Conservation (phyloP, 1,284 basidiomycete genomes). For the Heterobasidion occidentale region DNA sequence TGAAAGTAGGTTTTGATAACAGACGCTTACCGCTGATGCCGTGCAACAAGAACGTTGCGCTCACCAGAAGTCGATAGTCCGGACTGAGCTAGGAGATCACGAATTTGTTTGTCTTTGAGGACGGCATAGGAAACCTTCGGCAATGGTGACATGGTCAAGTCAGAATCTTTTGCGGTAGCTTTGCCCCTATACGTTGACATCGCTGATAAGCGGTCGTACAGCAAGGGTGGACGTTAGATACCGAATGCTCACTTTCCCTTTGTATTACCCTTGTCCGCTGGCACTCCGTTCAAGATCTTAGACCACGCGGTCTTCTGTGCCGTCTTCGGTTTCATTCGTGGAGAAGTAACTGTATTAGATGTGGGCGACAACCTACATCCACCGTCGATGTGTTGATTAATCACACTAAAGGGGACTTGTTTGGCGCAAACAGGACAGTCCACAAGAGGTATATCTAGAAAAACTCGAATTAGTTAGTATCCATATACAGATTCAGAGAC, state of each 20-base stretch:
- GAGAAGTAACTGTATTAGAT: slow-evolving; percentile 1
- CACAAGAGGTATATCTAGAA: not conserved
- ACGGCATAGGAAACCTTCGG: slow-evolving; percentile 61
- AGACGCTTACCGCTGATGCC: slow-evolving; percentile 49
- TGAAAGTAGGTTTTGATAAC: not conserved
- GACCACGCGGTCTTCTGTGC: slow-evolving; percentile 37
- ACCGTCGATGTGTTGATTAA: slow-evolving; percentile 58
- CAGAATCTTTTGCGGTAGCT: slow-evolving; percentile 17
- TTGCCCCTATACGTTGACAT: not conserved
- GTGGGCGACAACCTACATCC: slow-evolving; percentile 24
- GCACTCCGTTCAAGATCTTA: slow-evolving; percentile 32
- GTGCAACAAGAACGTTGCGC: slow-evolving; percentile 37
- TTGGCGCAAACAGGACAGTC: slow-evolving; percentile 50
- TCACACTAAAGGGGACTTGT: slow-evolving; percentile 30
- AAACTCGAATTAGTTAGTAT: too few species aligned
- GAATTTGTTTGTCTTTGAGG: slow-evolving; percentile 53
- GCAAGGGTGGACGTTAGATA: slow-evolving; percentile 12
- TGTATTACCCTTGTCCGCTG: slow-evolving; percentile 23
- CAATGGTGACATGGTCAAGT: slow-evolving; percentile 33
- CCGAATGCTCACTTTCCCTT: slow-evolving; percentile 34
- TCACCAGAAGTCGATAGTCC: slow-evolving; percentile 46
- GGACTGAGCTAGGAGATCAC: slow-evolving; percentile 47
- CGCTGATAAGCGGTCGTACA: slow-evolving; percentile 1
- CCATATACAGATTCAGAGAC: not conserved
- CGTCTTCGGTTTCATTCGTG: slow-evolving; percentile 12